Percentiles rank a stretch among this genome's conserved stretches.
Conservation (phyloP, 306 rosid species). For the Pueraria montana region DNA sequence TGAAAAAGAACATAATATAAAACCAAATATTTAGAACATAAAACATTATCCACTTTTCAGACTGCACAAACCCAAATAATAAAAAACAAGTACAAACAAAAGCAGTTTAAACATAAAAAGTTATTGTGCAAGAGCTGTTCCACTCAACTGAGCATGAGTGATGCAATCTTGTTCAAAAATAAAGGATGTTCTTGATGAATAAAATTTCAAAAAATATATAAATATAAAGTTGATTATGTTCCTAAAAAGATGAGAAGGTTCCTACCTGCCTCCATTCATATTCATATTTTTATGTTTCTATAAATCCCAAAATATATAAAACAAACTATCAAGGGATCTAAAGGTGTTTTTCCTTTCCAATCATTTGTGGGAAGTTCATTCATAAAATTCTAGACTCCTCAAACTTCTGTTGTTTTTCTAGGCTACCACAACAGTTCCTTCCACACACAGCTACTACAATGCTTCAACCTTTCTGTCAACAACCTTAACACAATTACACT, state of each 20-base stretch:
- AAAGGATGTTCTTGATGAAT: slow-evolving; percentile 16
- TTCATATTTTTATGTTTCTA: background rate
- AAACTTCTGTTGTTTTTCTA: background rate
- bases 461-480: slow-evolving; percentile 32
- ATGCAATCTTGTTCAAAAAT: background rate
- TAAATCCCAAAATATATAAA: background rate
- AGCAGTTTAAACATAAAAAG: background rate
- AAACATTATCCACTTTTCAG: slow-evolving; percentile 16
- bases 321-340: background rate
- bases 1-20: slow-evolving; percentile 48
- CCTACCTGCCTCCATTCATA: background rate
- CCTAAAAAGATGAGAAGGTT: slow-evolving; percentile 11
- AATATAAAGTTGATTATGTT: background rate
- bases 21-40: slow-evolving; percentile 30
- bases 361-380: background rate
- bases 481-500: slow-evolving; percentile 4
- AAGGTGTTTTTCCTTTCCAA: slow-evolving; percentile 1
- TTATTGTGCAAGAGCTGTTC: background rate
- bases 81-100: slow-evolving; percentile 28
- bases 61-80: slow-evolving; percentile 12
- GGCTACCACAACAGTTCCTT: slow-evolving; percentile 8
- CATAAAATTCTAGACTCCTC: background rate
- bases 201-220: background rate
- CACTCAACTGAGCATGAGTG: background rate
- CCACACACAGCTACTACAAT: slow-evolving; percentile 25